phyloP scores from a whole-genome alignment of 140 eudicot species.

The Bidens hawaiensis region DNA sequence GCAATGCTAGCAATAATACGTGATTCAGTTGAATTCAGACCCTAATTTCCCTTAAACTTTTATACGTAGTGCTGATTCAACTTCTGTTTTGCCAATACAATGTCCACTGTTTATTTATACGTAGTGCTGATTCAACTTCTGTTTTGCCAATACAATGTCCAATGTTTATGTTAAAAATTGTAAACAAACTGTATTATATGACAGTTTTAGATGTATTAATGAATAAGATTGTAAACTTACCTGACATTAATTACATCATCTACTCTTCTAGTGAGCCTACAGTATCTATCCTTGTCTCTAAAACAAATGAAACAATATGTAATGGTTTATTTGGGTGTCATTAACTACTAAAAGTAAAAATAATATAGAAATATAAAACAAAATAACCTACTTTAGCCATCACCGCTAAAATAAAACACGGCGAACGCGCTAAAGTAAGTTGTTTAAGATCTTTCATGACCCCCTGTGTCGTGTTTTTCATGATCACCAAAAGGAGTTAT shows the following conservation, averaged over 20 bases:
- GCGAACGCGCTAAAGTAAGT: slow-evolving; percentile 89
- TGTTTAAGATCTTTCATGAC: slow-evolving; percentile 96
- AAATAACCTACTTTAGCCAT: slow-evolving; percentile 86
- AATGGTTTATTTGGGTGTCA: neutral
- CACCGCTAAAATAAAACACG: slow-evolving; percentile 94
- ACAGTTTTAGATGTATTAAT: neutral
- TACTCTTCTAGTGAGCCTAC: slow-evolving; percentile 97
- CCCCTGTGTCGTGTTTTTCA: too few species aligned
- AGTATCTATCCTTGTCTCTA: slow-evolving; percentile 96
- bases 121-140: slow-evolving; percentile 96
- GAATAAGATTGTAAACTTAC: slow-evolving; percentile 29
- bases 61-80: slow-evolving; percentile 95
- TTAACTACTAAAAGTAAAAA: neutral
- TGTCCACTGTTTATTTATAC: slow-evolving; percentile 88
- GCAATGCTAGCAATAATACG: too few species aligned
- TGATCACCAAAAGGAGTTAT: slow-evolving; percentile 92
- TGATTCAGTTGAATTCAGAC: too few species aligned
- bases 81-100: slow-evolving; percentile 97
- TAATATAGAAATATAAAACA: neutral
- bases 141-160: slow-evolving; percentile 99
- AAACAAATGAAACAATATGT: neutral
- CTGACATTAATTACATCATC: slow-evolving; percentile 98
- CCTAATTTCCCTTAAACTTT: too few species aligned
- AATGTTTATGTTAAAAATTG: slow-evolving; percentile 35
- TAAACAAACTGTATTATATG: neutral